Base-by-base conservation (phyloP, 2,329 filamentous ascomycete genomes). In the Trichoderma sp. region DNA sequence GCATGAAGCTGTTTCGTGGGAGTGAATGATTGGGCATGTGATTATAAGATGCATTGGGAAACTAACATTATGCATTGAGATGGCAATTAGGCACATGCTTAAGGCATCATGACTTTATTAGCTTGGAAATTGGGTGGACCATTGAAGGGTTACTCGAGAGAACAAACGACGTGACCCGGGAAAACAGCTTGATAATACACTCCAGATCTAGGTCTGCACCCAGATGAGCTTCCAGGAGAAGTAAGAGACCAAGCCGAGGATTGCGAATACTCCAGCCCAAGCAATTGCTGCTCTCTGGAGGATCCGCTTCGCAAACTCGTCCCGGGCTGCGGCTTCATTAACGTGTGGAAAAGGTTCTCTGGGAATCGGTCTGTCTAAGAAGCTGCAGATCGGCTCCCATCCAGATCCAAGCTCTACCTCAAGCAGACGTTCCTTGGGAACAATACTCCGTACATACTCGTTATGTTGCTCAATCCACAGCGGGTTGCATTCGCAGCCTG, bases 371-470 rank as follows among this genome's bases (percentile, higher is more conserved):
- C 75, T 75, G 50, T 73, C 74, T 0, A 78, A 68, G 63, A 78
- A 78, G 41, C 71, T 60, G 67, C 77, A 78, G 30, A 78, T 68
- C 1, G 76, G 76, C 28, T 69, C 75, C 76, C 75, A 78, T 44
- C 75, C 76, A 24, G 78, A 74, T 24, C 74, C 71, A 9, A 77
- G 72, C 1, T 72, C 70, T 64, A 72, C 74, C 61, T 77, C 72
- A 30, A 78, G 41, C 59, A 72, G 21, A 12, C 64, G 63, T 17
- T 66, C 66, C 39, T 48, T 58, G 5, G 68, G 67, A 26, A 67
- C 59, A 12, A 45, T 30, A 10, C 50, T 45, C 12, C 64, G 63
- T 19, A 68, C 64, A 15, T 64, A 47, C 1, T 60, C 59, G n/a
- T 68, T 64, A 34, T 68, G 67, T n/a, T 58, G 43, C 17, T 58